Base-by-base conservation (phyloP, 2,329 filamentous ascomycete species). In the Xylariaceae sp. region DNA sequence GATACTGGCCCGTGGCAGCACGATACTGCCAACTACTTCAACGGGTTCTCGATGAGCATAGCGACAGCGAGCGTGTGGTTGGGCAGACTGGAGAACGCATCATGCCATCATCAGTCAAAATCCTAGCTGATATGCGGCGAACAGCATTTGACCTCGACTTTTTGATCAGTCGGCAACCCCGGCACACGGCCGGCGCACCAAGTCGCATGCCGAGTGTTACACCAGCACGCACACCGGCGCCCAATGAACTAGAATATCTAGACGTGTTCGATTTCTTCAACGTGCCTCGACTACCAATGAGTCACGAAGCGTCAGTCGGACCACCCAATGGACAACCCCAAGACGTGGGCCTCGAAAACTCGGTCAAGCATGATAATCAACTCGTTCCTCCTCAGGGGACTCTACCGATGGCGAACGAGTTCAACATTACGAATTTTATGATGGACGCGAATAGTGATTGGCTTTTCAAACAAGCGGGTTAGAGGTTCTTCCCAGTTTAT, bases 261-360 rank as follows among this genome's bases (percentile, higher is more conserved):
- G 91, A 96, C 62, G 89, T 96, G 0, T 96, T 97, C 67, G 90
- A 94, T 62, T 96, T 95, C 66, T 97, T 96, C 77, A 96, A 96
- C 66, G 84, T 95, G 50, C 92, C 92, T 1, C 77, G 90, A 16
- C 73, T 96, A 19, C 80, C 82, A 0, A 70, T 80, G 18, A 73
- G 73, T 31, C 70, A 72, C 11, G 73, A 75, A 47, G 57, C 58
- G 14, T 64, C 45, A 47, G 65, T 57, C 44, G 61, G 43, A 16
- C 67, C 54, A 9, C 18, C 48, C 22, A 48, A 55, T 14, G 51
- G 51, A 1, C 56, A 54, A 31, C 16, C 47, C 12, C 57, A 54
- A 34, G 60, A 60, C 14, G 51, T 59, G 46, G 48, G 48, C 19
- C n/a, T 54, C 22, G 58, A 59, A 3, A 53, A 51, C n/a, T 44